These are phyloP conservation scores for Ilex paraguariensis DNA, from an alignment of 305 asterid genomes.

Conservation along the genomic window DNA sequence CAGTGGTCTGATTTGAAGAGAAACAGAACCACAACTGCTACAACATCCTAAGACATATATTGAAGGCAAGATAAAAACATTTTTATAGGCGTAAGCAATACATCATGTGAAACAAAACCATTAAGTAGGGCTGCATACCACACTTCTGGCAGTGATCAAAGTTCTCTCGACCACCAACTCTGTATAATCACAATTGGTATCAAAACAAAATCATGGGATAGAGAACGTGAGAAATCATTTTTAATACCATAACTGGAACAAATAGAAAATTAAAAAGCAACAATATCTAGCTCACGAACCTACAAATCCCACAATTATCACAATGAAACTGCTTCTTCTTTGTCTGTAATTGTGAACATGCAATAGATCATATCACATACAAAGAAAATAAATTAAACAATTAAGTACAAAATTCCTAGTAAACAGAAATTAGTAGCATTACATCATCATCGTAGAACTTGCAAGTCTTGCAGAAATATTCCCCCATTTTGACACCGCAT, in stretches of 20 bases:
- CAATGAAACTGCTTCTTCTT: conserved; percentile 77
- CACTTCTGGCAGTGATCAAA: conserved; percentile 90
- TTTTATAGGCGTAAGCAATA: no score
- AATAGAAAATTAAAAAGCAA: neutral
- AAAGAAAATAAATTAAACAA: conserved; percentile 6
- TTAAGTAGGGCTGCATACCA: conserved; percentile 39
- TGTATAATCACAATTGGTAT: conserved; percentile 29
- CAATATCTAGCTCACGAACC: conserved; percentile 40
- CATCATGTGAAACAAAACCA: neutral
- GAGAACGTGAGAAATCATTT: neutral
- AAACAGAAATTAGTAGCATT: conserved; percentile 20
- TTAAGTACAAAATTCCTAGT: neutral
- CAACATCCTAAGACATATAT: no score
- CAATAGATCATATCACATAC: conserved; percentile 15
- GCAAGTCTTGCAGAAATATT: conserved; percentile 79
- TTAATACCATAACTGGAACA: no score
- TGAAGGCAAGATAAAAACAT: no score
- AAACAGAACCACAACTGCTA: no score
- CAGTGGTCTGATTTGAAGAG: no score
- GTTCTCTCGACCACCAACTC: conserved; percentile 90
- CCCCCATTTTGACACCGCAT: conserved; percentile 84
- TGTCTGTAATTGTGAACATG: conserved; percentile 40
- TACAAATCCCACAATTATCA: conserved; percentile 89
- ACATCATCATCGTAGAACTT: conserved; percentile 87
- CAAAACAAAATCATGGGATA: conserved; percentile 4